Conservation (phyloP, 768 basidiomycete genomes). For the Pluteus cervinus region DNA sequence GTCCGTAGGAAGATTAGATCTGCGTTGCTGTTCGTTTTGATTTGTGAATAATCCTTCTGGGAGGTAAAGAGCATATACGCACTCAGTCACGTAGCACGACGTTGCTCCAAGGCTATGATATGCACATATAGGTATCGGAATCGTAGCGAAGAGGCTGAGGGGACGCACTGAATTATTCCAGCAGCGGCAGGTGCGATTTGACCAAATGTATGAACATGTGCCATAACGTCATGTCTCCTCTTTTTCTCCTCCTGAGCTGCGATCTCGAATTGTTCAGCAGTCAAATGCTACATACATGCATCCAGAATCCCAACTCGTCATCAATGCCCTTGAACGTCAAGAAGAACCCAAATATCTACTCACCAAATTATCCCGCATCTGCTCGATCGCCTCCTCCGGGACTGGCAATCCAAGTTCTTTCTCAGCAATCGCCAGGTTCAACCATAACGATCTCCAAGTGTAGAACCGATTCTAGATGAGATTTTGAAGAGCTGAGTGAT, state of each 20-base stretch:
- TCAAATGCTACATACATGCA: slow-evolving; percentile 51
- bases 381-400: slow-evolving; percentile 82
- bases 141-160: background rate
- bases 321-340: background rate
- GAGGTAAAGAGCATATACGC: slow-evolving; percentile 18
- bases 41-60: slow-evolving; percentile 3
- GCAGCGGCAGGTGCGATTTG: slow-evolving; percentile 90
- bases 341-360: slow-evolving; percentile 15
- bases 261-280: slow-evolving; percentile 83
- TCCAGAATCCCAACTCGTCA: background rate
- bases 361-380: slow-evolving; percentile 94
- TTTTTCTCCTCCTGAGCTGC: slow-evolving; percentile 97
- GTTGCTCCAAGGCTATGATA: slow-evolving; percentile 80
- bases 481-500: slow-evolving; percentile 1
- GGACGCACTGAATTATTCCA: slow-evolving; percentile 85
- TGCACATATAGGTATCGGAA: background rate
- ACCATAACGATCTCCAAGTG: slow-evolving; percentile 95
- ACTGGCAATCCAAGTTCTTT: slow-evolving; percentile 92
- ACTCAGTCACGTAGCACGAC: slow-evolving; percentile 99
- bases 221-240: slow-evolving; percentile 98
- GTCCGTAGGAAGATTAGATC: slow-evolving; percentile 95
- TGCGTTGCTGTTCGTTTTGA: slow-evolving; percentile 64
- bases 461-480: slow-evolving; percentile 76
- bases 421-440: slow-evolving; percentile 94
- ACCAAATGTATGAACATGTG: slow-evolving; percentile 97